phyloP scores from a whole-genome alignment of 1,139 yeast genomes.

The Kazachstania sp. region DNA sequence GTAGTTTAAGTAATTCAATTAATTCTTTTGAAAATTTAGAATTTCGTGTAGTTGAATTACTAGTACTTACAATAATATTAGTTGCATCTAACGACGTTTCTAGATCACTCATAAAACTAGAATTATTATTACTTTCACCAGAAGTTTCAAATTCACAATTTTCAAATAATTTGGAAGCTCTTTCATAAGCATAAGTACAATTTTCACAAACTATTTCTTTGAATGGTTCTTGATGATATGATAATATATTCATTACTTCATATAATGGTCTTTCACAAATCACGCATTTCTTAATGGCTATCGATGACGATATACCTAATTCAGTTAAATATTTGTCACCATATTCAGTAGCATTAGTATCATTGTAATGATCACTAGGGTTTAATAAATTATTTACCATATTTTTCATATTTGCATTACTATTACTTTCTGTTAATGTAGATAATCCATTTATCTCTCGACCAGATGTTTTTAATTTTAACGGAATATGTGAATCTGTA shows the following conservation, averaged over 20 bases:
- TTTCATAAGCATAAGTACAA: conserved; percentile 53
- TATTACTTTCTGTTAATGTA: background rate
- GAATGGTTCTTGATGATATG: conserved; percentile 33
- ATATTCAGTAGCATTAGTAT: conserved; percentile 7
- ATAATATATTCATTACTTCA: conserved; percentile 38
- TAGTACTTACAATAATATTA: background rate
- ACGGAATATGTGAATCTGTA: conserved; percentile 18
- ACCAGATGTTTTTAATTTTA: conserved; percentile 12
- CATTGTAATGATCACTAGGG: conserved; percentile 2
- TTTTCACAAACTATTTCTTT: conserved; percentile 57
- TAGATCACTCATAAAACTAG: conserved; percentile 7
- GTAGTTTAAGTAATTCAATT: conserved; percentile 26
- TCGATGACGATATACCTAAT: conserved; percentile 14
- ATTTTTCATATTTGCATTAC: conserved; percentile 7
- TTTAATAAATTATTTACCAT: conserved; percentile 15
- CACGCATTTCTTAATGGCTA: conserved; percentile 48
- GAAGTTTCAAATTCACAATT: conserved; percentile 29
- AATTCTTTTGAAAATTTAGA: conserved; percentile 25
- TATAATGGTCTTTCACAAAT: conserved; percentile 60
- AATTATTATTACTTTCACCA: conserved; percentile 14
- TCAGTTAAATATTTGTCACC: conserved; percentile 19
- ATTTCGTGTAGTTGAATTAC: background rate
- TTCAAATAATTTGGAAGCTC: conserved; percentile 37
- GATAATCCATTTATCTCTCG: background rate
- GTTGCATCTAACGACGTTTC: conserved; percentile 4